These are phyloP conservation scores for Scheffersomyces lignosus DNA, from an alignment of 805 yeast genomes.

Conservation along the genomic window DNA sequence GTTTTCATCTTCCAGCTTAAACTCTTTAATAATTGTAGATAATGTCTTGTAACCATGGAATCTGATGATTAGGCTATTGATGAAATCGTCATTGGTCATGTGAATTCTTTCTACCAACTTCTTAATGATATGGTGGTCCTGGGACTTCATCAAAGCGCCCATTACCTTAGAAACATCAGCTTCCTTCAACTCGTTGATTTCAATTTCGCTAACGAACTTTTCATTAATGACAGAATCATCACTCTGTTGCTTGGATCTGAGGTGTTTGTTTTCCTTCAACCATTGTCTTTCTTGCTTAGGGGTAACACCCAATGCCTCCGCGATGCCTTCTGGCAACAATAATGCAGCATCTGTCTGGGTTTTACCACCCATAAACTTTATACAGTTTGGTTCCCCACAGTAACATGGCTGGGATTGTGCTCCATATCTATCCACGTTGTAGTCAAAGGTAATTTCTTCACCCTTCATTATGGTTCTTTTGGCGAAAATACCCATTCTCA, in stretches of 20 bases:
- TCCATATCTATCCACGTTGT: slow-evolving; percentile 95
- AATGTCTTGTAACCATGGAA: slow-evolving; percentile 87
- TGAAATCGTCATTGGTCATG: slow-evolving; percentile 47
- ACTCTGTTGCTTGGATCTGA: slow-evolving; percentile 47
- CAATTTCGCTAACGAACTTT: slow-evolving; percentile 61
- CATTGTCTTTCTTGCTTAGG: slow-evolving; percentile 68
- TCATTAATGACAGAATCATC: slow-evolving; percentile 61
- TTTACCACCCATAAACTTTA: slow-evolving; percentile 93
- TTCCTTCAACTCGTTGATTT: slow-evolving; percentile 48
- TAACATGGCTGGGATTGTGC: slow-evolving; percentile 92
- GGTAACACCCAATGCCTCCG: slow-evolving; percentile 83
- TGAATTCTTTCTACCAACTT: slow-evolving; percentile 70
- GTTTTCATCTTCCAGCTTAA: slow-evolving; percentile 29
- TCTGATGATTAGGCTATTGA: slow-evolving; percentile 62
- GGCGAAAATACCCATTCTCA: slow-evolving; percentile 94
- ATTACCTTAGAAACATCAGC: slow-evolving; percentile 74
- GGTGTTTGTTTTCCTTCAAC: slow-evolving; percentile 58
- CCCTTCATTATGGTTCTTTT: slow-evolving; percentile 68
- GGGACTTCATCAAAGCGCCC: slow-evolving; percentile 76
- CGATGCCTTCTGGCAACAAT: slow-evolving; percentile 74
- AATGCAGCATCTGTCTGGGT: slow-evolving; percentile 93
- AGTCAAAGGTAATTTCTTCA: slow-evolving; percentile 90
- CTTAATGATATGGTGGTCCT: slow-evolving; percentile 61
- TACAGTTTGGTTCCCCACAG: slow-evolving; percentile 90
- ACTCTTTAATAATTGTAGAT: slow-evolving; percentile 53